A percentile compares a stretch with the other conserved stretches of the same genome.
Conservation (phyloP, 2,329 filamentous ascomycete species). For the Phialophora verrucosa region DNA sequence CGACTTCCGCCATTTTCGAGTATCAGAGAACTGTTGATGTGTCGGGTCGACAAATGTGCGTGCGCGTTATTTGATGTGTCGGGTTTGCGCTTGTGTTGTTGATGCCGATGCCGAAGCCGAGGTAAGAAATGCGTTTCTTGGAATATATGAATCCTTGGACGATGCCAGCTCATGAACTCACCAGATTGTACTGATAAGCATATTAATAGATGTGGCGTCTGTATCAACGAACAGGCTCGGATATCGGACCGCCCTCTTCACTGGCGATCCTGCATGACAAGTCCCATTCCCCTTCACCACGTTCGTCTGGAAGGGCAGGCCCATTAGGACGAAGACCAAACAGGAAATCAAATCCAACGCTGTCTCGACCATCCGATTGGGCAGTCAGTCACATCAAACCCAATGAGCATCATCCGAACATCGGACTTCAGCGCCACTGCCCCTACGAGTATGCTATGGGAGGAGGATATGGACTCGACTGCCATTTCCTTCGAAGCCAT, state of each 20-base stretch:
- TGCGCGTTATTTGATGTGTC: not conserved
- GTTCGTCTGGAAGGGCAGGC: not conserved
- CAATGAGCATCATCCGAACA: not conserved
- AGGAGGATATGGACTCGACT: not conserved
- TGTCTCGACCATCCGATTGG: conserved; percentile 2
- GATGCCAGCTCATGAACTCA: not conserved
- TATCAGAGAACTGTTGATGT: not conserved
- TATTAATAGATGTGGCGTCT: not conserved
- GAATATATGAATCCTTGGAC: not conserved
- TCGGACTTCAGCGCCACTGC: not conserved
- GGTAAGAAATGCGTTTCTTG: not conserved
- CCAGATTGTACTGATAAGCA: conserved; percentile 1
- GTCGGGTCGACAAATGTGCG: not conserved
- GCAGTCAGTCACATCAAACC: not conserved
- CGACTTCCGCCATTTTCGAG: conserved; percentile 15
- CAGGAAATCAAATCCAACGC: conserved; percentile 12
- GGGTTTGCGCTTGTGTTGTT: not conserved
- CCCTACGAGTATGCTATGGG: not conserved
- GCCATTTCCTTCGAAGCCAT: not conserved
- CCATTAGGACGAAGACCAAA: not conserved
- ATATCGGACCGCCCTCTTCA: conserved; percentile 6
- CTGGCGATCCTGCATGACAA: not conserved
- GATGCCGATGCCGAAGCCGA: not conserved
- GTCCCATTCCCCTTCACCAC: not conserved
- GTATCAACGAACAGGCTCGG: not conserved